Conservation (phyloP, 2,329 filamentous ascomycete species). For the Neopestalotiopsis clavispora region DNA sequence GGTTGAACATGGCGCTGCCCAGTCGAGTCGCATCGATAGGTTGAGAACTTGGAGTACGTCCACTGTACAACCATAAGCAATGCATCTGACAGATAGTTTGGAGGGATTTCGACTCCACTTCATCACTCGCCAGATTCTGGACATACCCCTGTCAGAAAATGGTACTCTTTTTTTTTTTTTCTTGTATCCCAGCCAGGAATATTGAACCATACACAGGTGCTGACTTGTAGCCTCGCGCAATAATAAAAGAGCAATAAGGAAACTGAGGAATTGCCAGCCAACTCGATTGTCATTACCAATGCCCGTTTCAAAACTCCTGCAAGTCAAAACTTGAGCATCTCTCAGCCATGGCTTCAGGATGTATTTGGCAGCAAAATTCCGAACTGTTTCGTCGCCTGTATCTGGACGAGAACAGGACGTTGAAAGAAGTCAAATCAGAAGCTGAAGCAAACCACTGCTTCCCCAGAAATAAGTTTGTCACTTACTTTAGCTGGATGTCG, state of each 20-base stretch:
- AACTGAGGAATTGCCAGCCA: background rate
- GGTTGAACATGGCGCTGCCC: no score
- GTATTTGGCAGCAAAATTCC: background rate
- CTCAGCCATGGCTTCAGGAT: background rate
- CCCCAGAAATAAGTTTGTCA: background rate
- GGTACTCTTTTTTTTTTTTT: background rate
- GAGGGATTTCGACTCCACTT: no score
- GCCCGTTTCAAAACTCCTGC: background rate
- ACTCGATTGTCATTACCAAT: background rate
- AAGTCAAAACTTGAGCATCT: background rate
- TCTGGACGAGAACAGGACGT: background rate
- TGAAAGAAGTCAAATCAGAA: background rate
- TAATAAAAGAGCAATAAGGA: background rate
- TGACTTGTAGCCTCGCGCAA: background rate
- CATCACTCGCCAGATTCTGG: background rate
- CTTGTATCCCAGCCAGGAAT: no score
- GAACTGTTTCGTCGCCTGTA: background rate
- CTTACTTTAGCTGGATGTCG: background rate
- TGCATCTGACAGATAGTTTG: background rate
- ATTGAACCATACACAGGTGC: background rate
- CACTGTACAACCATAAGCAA: background rate
- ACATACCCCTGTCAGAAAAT: slow-evolving; percentile 4
- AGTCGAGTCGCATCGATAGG: no score
- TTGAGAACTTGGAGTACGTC: background rate
- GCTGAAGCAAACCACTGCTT: background rate